phyloP scores from a whole-genome alignment of 139 green algal genomes.

The Chlamydomonas urium region DNA sequence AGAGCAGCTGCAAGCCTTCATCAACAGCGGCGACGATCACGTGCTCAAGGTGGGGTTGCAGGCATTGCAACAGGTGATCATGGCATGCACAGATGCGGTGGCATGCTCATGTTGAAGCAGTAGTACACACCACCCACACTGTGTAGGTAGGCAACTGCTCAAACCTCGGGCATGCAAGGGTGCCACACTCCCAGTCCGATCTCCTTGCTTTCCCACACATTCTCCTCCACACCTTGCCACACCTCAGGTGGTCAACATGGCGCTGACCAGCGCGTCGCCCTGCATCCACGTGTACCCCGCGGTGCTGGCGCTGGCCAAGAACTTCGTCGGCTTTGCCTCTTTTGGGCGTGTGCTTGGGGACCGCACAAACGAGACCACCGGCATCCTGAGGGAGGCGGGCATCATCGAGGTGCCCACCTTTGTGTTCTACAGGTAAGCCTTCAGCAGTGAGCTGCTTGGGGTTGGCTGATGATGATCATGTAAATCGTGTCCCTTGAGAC shows the following conservation, averaged over 20 bases:
- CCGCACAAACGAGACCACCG: neutral
- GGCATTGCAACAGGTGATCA: neutral
- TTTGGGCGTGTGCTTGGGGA: slow-evolving; percentile 37
- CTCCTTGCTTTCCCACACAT: neutral
- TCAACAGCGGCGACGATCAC: neutral
- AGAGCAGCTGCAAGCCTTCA: neutral
- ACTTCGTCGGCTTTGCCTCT: slow-evolving; percentile 54
- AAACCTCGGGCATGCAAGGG: neutral
- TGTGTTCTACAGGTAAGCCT: slow-evolving; percentile 70
- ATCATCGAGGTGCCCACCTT: slow-evolving; percentile 82
- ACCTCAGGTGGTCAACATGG: slow-evolving; percentile 9
- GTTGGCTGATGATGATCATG: too few relatives aligned
- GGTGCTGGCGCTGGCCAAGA: slow-evolving; percentile 68
- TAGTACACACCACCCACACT: neutral
- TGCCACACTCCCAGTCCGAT: neutral
- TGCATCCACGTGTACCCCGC: slow-evolving; percentile 69
- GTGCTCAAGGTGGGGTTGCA: slow-evolving; percentile 4
- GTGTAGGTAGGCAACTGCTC: too few relatives aligned
- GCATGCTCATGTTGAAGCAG: neutral
- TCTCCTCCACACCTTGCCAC: neutral
- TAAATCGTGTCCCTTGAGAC: too few relatives aligned
- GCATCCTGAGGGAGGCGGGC: slow-evolving; percentile 45
- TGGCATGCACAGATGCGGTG: neutral
- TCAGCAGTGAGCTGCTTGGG: too few relatives aligned
- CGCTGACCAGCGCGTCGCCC: neutral